These are phyloP conservation scores for Dioszegia aurantiaca DNA, from an alignment of 768 basidiomycete genomes.

Conservation along the genomic window DNA sequence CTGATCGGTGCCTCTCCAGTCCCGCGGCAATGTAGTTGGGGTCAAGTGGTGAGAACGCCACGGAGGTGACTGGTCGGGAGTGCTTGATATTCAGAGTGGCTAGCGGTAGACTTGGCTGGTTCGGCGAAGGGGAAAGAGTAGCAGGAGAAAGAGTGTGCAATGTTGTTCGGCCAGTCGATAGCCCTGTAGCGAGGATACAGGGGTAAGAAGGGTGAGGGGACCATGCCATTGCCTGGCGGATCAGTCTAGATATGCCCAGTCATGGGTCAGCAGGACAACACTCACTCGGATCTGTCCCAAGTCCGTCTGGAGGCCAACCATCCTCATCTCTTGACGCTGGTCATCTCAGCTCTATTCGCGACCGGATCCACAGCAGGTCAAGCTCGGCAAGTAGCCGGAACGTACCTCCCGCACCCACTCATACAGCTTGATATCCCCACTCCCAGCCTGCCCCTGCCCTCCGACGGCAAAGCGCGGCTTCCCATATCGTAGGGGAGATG, in stretches of 20 bases:
- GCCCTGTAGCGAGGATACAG: constrained; percentile 37
- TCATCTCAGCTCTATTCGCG: not conserved
- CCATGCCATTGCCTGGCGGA: constrained; percentile 39
- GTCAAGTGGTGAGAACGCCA: constrained; percentile 37
- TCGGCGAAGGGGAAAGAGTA: constrained; percentile 29
- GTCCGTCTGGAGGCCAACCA: constrained; percentile 44
- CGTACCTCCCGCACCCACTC: constrained; percentile 32
- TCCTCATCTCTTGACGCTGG: constrained; percentile 33
- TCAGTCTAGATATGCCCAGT: too few species aligned
- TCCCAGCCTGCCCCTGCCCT: constrained; percentile 29
- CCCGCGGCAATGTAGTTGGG: constrained; percentile 41
- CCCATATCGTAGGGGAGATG: constrained; percentile 26
- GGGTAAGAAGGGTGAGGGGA: constrained; percentile 32
- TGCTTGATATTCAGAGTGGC: constrained; percentile 32
- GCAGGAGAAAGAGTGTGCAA: constrained; percentile 38
- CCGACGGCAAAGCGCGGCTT: constrained; percentile 39
- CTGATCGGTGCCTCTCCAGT: constrained; percentile 42
- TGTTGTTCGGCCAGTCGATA: constrained; percentile 35
- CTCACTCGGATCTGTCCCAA: constrained; percentile 42
- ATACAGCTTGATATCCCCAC: constrained; percentile 47
- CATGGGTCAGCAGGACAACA: too few species aligned
- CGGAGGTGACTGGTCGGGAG: constrained; percentile 33
- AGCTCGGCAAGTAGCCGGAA: not conserved
- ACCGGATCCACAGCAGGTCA: not conserved
- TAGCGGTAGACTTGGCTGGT: not conserved